Evolutionary conservation across 768 basidiomycete species (phyloP).

Genomic region (Crassisporium funariophilum): DNA sequence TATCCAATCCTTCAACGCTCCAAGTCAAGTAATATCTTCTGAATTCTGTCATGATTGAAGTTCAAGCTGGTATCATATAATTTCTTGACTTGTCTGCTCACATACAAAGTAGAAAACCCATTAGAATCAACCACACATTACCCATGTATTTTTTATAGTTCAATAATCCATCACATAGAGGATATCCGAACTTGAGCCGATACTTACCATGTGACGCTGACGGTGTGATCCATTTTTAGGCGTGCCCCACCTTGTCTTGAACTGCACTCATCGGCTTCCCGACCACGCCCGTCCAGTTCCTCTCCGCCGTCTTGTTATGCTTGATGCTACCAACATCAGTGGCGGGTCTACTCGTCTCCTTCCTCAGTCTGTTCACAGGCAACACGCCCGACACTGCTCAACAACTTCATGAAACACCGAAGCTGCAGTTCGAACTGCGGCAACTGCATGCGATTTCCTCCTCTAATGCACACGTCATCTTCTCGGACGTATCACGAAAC

Average conservation of each 20-base stretch:
- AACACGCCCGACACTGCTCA: conserved; percentile 10
- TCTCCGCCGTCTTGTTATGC: conserved; percentile 32
- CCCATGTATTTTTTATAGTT: conserved; percentile 4
- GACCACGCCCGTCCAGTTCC: not conserved
- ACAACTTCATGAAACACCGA: conserved; percentile 3
- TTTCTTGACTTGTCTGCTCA: too few species aligned
- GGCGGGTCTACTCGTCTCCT: conserved; percentile 49
- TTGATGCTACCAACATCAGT: conserved; percentile 50
- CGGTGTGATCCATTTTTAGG: not conserved
- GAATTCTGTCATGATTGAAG: too few species aligned
- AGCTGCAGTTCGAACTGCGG: conserved; percentile 56
- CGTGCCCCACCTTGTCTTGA: not conserved
- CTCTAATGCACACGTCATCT: conserved; percentile 48
- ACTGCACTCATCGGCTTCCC: not conserved
- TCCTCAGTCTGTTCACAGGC: conserved; percentile 35
- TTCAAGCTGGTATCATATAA: too few species aligned
- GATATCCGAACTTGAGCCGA: not conserved
- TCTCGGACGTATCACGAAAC: conserved; percentile 45
- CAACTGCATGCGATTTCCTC: conserved; percentile 61
- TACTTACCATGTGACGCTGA: not conserved
- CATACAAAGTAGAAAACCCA: not conserved
- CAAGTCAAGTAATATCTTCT: too few species aligned
- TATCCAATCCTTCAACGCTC: too few species aligned
- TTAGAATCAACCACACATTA: conserved; percentile 2
- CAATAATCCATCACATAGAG: too few species aligned